Percentiles rank a stretch among this genome's conserved stretches.
Evolutionary conservation across 1,139 yeast species (phyloP).

Genomic region (Candida sp.): DNA sequence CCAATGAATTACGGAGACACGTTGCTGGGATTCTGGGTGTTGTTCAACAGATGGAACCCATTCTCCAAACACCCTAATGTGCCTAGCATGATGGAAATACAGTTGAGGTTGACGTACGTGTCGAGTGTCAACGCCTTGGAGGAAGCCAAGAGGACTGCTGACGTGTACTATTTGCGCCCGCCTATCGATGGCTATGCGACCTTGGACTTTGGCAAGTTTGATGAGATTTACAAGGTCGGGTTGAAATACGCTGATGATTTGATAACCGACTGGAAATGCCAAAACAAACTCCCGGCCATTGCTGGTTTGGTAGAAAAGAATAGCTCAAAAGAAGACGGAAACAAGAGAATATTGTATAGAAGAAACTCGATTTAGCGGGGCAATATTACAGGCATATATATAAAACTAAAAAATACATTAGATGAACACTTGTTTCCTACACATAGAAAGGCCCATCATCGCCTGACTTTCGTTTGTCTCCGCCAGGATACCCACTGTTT

Average conservation of each 20-base stretch:
- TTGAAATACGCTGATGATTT: conserved; percentile 69
- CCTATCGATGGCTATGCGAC: conserved; percentile 95
- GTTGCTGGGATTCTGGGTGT: conserved; percentile 89
- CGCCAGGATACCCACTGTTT: conserved; percentile 1
- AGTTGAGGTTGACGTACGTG: conserved; percentile 91
- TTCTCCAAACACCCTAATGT: conserved; percentile 87
- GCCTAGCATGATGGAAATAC: conserved; percentile 96
- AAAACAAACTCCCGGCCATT: conserved; percentile 62
- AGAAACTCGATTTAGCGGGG: conserved; percentile 60
- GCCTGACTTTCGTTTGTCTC: neutral
- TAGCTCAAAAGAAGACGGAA: conserved; percentile 19
- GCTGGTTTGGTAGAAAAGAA: conserved; percentile 52
- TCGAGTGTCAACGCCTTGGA: conserved; percentile 95
- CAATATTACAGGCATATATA: neutral
- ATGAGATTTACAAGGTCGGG: conserved; percentile 87
- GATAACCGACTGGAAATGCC: conserved; percentile 55
- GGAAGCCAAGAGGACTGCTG: conserved; percentile 81
- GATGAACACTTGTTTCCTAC: neutral
- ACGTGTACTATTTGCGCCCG: conserved; percentile 90
- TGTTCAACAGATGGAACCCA: conserved; percentile 89
- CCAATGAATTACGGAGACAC: conserved; percentile 96
- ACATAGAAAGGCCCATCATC: conserved; percentile 4
- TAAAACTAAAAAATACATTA: neutral
- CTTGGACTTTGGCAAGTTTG: conserved; percentile 89
- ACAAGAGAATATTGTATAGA: conserved; percentile 41